These are phyloP conservation scores for Nicotiana paniculata DNA, from an alignment of 257 asterid genomes.

Conservation along the genomic window DNA sequence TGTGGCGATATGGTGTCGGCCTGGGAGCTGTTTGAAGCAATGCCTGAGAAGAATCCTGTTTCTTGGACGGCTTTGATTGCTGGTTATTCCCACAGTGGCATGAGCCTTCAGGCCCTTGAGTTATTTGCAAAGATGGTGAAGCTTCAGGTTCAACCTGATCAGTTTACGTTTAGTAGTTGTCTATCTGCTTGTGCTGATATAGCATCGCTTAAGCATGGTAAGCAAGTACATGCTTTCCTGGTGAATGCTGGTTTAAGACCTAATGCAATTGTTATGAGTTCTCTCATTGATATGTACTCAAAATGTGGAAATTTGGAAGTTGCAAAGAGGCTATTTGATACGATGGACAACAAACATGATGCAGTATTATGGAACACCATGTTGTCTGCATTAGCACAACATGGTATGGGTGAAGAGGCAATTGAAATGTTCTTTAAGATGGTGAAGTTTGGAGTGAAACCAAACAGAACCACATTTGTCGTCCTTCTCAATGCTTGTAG, in stretches of 20 bases:
- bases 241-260: slow-evolving; percentile 40
- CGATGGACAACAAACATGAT: slow-evolving; percentile 33
- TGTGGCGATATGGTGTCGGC: slow-evolving; percentile 58
- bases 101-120: slow-evolving; percentile 40
- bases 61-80: slow-evolving; percentile 68
- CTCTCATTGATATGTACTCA: slow-evolving; percentile 71
- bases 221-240: slow-evolving; percentile 59
- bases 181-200: slow-evolving; percentile 57
- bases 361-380: slow-evolving; percentile 61
- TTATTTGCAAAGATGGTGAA: slow-evolving; percentile 40
- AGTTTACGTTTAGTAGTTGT: slow-evolving; percentile 51
- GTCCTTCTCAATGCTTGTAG: slow-evolving; percentile 60
- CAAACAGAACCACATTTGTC: slow-evolving; percentile 48
- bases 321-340: slow-evolving; percentile 41
- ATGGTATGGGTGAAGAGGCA: slow-evolving; percentile 56
- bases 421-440: slow-evolving; percentile 32
- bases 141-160: slow-evolving; percentile 48
- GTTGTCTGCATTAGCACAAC: slow-evolving; percentile 56
- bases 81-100: slow-evolving; percentile 50
- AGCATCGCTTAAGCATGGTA: slow-evolving; percentile 39
- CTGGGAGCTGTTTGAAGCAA: slow-evolving; percentile 37
- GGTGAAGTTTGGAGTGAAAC: slow-evolving; percentile 50
- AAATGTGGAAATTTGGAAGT: slow-evolving; percentile 51
- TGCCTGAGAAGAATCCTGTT: slow-evolving; percentile 55
- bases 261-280: slow-evolving; percentile 46